These are phyloP conservation scores for Ophiostoma angusticollis DNA, from an alignment of 2,329 filamentous ascomycete species.

Conservation along the genomic window DNA sequence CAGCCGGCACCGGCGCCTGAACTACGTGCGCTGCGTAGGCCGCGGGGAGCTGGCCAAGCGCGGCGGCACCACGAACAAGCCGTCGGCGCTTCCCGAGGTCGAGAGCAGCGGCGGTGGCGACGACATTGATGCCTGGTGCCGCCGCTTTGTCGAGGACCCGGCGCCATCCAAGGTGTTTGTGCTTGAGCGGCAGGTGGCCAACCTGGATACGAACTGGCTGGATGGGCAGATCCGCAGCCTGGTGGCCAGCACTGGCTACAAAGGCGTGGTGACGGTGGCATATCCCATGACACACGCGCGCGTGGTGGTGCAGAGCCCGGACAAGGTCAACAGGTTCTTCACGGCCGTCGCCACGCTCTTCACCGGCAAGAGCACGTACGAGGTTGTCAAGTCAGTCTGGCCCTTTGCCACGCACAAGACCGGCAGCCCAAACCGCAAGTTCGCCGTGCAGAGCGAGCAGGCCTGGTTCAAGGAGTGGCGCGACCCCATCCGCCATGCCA, in stretches of 20 bases:
- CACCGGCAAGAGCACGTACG: slow-evolving; percentile 39
- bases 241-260: slow-evolving; percentile 36
- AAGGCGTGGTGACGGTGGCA: slow-evolving; percentile 33
- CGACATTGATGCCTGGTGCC: slow-evolving; percentile 37
- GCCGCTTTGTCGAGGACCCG: slow-evolving; percentile 32
- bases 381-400: slow-evolving; percentile 44
- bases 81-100: slow-evolving; percentile 30
- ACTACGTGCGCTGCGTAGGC: slow-evolving; percentile 40
- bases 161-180: slow-evolving; percentile 35
- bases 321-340: slow-evolving; percentile 41
- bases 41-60: slow-evolving; percentile 37
- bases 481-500: slow-evolving; percentile 29
- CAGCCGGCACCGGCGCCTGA: slow-evolving; percentile 30
- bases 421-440: slow-evolving; percentile 31
- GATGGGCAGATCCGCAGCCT: slow-evolving; percentile 41
- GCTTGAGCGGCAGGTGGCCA: slow-evolving; percentile 39
- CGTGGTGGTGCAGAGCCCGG: slow-evolving; percentile 37
- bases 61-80: slow-evolving; percentile 27
- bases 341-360: slow-evolving; percentile 39
- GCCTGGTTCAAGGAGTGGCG: slow-evolving; percentile 43
- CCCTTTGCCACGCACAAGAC: slow-evolving; percentile 39
- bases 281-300: slow-evolving; percentile 38
- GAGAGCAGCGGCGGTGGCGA: slow-evolving; percentile 28
- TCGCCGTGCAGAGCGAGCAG: slow-evolving; percentile 42
- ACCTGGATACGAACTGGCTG: slow-evolving; percentile 41